A percentile compares a stretch with the other conserved stretches of the same genome.
Evolutionary conservation across 768 basidiomycete genomes (phyloP).

Genomic region (Candolleomyces efflorescens): DNA sequence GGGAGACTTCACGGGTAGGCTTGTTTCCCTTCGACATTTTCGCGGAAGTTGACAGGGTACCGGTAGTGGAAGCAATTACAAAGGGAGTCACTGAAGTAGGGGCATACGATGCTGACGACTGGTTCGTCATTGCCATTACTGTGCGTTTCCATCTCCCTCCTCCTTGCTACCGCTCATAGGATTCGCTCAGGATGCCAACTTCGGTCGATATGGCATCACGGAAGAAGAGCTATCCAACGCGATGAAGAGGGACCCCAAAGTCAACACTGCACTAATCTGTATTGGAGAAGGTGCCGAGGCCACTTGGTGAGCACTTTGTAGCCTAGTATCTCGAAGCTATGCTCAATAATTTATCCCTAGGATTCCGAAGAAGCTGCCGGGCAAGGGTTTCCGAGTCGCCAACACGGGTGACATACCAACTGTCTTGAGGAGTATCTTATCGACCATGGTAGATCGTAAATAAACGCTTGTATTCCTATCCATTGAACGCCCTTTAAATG

Average conservation of each 20-base stretch:
- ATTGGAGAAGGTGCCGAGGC: constrained; percentile 69
- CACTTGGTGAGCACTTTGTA: constrained; percentile 40
- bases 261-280: constrained; percentile 63
- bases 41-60: constrained; percentile 3
- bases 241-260: constrained; percentile 59
- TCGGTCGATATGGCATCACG: constrained; percentile 57
- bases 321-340: not conserved
- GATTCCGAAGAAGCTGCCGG: constrained; percentile 59
- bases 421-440: constrained; percentile 58
- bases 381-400: constrained; percentile 52
- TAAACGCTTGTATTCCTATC: not conserved
- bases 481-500: too few relatives aligned
- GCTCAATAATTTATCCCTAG: constrained; percentile 24
- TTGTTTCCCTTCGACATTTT: not conserved
- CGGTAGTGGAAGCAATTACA: constrained; percentile 57
- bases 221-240: constrained; percentile 51
- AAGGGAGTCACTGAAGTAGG: constrained; percentile 59
- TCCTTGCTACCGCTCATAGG: not conserved
- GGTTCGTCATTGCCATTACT: constrained; percentile 69
- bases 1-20: constrained; percentile 58
- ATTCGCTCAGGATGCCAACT: constrained; percentile 53
- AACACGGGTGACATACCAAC: constrained; percentile 64
- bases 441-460: constrained; percentile 47
- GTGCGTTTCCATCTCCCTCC: constrained; percentile 18
- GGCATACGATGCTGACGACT: constrained; percentile 67